phyloP scores from a whole-genome alignment of 768 basidiomycete species.

The Nevesoporus exiguus region DNA sequence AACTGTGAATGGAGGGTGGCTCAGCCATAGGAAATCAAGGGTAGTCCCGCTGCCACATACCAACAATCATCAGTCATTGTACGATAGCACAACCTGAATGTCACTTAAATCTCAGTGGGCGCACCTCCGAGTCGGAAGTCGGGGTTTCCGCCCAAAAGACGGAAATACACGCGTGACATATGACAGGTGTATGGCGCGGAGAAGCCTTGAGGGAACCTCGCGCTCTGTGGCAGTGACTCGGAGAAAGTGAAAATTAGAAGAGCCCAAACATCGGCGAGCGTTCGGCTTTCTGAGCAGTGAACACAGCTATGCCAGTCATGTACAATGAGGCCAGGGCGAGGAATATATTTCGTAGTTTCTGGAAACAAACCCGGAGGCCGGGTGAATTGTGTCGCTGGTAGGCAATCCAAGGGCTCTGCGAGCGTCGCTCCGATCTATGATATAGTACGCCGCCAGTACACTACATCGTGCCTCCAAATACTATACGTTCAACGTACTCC shows the following conservation, averaged over 20 bases:
- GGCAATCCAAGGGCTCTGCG: too few species aligned
- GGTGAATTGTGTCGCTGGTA: not conserved
- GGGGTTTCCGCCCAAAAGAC: not conserved
- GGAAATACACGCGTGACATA: not conserved
- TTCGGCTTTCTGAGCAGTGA: constrained; percentile 6
- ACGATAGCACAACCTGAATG: not conserved
- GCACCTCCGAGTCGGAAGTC: not conserved
- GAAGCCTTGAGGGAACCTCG: constrained; percentile 28
- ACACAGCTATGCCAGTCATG: constrained; percentile 6
- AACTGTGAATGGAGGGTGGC: not conserved
- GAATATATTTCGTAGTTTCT: constrained; percentile 6
- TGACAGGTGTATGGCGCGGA: too few species aligned
- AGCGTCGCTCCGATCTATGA: too few species aligned
- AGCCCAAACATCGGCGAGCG: constrained; percentile 4
- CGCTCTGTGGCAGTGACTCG: constrained; percentile 23
- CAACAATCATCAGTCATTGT: too few species aligned
- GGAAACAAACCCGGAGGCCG: not conserved
- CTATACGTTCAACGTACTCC: too few species aligned
- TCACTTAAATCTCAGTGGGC: not conserved
- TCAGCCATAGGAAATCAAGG: not conserved
- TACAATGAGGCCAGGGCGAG: constrained; percentile 25
- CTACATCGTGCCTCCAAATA: too few species aligned
- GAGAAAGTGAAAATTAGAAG: not conserved
- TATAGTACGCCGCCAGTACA: too few species aligned
- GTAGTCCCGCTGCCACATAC: not conserved